Evolutionary conservation across 768 basidiomycete genomes (phyloP).

Genomic region (Russula lepida): DNA sequence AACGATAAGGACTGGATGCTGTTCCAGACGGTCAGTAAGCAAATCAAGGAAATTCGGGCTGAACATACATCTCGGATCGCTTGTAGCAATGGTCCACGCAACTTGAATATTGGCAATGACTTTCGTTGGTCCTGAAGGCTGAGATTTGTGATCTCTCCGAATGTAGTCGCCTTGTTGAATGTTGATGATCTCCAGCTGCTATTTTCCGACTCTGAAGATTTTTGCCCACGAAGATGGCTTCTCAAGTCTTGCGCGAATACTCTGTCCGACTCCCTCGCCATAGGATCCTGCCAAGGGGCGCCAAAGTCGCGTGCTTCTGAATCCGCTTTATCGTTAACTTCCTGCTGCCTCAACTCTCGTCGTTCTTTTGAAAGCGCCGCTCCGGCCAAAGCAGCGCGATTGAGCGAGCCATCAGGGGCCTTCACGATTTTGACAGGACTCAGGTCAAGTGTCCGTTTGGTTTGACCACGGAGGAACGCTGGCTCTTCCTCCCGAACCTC

Average conservation of each 20-base stretch:
- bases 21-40: constrained; percentile 22
- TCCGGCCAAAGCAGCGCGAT: constrained; percentile 89
- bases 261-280: constrained; percentile 81
- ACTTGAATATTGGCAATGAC: constrained; percentile 89
- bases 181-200: constrained; percentile 80
- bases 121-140: constrained; percentile 92
- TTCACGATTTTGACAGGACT: constrained; percentile 98
- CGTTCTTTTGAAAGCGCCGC: constrained; percentile 93
- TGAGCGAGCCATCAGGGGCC: constrained; percentile 95
- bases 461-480: constrained; percentile 91
- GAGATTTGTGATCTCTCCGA: constrained; percentile 82
- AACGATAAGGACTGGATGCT: constrained; percentile 97
- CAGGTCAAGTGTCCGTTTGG: constrained; percentile 88
- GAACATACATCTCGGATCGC: constrained; percentile 81
- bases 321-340: constrained; percentile 89
- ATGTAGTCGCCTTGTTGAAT: constrained; percentile 94
- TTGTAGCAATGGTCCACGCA: constrained; percentile 80
- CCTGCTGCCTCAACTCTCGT: constrained; percentile 87
- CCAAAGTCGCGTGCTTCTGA: constrained; percentile 91
- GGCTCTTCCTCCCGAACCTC: constrained; percentile 97
- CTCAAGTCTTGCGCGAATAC: constrained; percentile 91
- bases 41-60: not conserved
- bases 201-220: constrained; percentile 63
- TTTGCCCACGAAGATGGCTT: constrained; percentile 73
- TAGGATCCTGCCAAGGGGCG: constrained; percentile 96